Evolutionary conservation across 305 asterid species (phyloP).

Genomic region (Fraxinus dipetala): DNA sequence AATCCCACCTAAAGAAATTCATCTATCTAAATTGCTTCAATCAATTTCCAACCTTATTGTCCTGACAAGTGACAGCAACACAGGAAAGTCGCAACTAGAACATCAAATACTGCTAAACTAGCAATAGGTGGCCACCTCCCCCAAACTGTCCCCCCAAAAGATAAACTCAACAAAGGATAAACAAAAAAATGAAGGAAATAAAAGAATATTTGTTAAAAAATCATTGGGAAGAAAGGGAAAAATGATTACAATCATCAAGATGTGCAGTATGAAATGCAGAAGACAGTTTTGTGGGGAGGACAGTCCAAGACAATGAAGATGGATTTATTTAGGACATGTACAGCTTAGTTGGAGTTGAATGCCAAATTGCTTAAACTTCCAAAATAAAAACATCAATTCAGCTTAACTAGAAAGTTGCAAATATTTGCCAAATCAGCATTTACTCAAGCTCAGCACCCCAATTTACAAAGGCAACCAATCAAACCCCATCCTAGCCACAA

Average conservation of each 20-base stretch:
- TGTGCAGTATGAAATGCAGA: neutral
- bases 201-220: neutral
- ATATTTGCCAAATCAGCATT: neutral
- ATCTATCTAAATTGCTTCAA: neutral
- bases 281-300: neutral
- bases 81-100: neutral
- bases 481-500: neutral
- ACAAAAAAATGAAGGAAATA: neutral
- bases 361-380: neutral
- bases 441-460: neutral
- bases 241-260: neutral
- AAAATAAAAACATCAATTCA: neutral
- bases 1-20: neutral
- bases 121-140: neutral
- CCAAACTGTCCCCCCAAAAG: neutral
- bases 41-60: neutral
- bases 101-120: neutral
- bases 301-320: neutral
- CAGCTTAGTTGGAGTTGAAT: neutral
- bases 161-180: neutral
- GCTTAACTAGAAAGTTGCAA: neutral
- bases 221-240: neutral
- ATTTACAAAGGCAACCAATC: slow-evolving; percentile 3
- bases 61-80: neutral
- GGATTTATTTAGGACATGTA: neutral